Evolutionary conservation across 2,329 filamentous ascomycete genomes (phyloP).

Genomic region (Aureobasidium lini): DNA sequence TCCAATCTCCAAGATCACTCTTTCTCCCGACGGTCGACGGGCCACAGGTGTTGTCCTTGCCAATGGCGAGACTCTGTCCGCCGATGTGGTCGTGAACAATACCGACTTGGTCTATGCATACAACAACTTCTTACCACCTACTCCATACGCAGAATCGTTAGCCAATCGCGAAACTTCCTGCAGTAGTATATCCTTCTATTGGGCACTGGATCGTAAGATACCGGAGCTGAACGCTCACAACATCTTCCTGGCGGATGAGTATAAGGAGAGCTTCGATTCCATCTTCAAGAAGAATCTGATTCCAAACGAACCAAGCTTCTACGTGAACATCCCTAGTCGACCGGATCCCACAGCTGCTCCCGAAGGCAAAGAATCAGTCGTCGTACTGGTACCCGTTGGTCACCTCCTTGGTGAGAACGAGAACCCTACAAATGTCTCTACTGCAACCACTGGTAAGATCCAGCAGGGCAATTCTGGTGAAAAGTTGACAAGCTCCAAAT

Average conservation of each 20-base stretch:
- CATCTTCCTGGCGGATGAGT: constrained; percentile 69
- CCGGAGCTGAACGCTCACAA: constrained; percentile 63
- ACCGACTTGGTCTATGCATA: constrained; percentile 70
- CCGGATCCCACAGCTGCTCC: constrained; percentile 63
- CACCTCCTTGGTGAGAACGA: constrained; percentile 48
- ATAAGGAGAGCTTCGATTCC: constrained; percentile 64
- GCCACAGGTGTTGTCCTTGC: constrained; percentile 54
- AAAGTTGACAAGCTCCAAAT: constrained; percentile 20
- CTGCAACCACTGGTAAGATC: not conserved
- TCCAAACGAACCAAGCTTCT: constrained; percentile 64
- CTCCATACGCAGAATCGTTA: constrained; percentile 37
- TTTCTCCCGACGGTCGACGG: constrained; percentile 44
- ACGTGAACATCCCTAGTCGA: constrained; percentile 67
- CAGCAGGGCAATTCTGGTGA: constrained; percentile 10
- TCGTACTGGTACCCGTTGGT: constrained; percentile 65
- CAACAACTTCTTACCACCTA: constrained; percentile 55
- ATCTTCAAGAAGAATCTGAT: constrained; percentile 65
- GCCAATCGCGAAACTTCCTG: constrained; percentile 53
- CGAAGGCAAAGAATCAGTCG: constrained; percentile 54
- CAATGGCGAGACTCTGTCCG: constrained; percentile 50
- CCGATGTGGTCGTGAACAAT: constrained; percentile 63
- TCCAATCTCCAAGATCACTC: constrained; percentile 49
- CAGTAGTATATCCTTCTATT: constrained; percentile 71
- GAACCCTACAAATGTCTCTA: constrained; percentile 20
- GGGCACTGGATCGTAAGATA: constrained; percentile 55